Evolutionary conservation across 441 rosid species (phyloP).

Genomic region (Theobroma grandiflorum): DNA sequence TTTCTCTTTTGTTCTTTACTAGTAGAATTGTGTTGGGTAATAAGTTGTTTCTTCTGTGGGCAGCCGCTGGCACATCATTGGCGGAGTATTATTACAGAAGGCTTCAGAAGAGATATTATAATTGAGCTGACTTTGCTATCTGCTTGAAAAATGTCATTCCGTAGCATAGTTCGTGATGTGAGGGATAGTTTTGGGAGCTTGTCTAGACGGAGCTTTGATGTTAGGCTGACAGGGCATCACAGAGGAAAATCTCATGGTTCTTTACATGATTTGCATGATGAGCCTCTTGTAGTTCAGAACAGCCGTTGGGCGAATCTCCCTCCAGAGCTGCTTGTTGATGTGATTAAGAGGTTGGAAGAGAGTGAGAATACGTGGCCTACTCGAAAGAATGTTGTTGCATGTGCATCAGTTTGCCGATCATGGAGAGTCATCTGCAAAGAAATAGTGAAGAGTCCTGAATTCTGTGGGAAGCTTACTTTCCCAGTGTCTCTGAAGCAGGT

Average conservation of each 20-base stretch:
- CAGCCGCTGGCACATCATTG: constrained; percentile 20
- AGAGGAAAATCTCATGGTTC: constrained; percentile 57
- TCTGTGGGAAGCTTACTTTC: constrained; percentile 61
- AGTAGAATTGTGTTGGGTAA: constrained; percentile 1
- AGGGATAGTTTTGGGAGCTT: constrained; percentile 65
- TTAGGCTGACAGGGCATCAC: constrained; percentile 48
- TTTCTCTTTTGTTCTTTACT: background rate
- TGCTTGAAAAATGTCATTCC: constrained; percentile 50
- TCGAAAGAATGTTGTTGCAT: constrained; percentile 53
- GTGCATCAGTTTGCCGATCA: constrained; percentile 61
- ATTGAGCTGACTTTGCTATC: background rate
- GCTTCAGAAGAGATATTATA: background rate
- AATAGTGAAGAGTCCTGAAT: constrained; percentile 56
- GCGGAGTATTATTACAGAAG: background rate
- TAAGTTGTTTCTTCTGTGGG: constrained; percentile 19
- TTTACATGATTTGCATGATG: constrained; percentile 30
- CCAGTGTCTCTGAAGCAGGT: constrained; percentile 64
- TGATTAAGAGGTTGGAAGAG: constrained; percentile 59
- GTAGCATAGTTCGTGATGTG: constrained; percentile 60
- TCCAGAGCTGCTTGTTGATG: constrained; percentile 57
- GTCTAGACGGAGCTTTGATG: constrained; percentile 57
- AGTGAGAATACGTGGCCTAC: constrained; percentile 61
- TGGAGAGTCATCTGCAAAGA: constrained; percentile 67
- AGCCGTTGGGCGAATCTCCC: constrained; percentile 66
- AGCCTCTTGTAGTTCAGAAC: constrained; percentile 48